phyloP scores from a whole-genome alignment of 108 stramenopile species.

The Fistulifera solaris region DNA sequence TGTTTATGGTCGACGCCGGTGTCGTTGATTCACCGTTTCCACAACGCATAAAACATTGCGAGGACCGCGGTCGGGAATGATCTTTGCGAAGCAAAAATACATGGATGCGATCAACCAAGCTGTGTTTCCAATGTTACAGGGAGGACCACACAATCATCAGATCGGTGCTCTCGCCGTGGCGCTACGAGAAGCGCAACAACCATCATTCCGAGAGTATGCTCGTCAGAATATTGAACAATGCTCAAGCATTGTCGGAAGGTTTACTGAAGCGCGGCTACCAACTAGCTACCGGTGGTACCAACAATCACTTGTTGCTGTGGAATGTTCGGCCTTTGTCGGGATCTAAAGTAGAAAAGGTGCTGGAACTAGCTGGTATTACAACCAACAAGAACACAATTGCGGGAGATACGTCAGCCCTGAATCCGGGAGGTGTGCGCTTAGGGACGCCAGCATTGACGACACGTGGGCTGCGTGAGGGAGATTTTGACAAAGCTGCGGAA shows the following conservation, averaged over 20 bases:
- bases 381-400: slow-evolving; percentile 98
- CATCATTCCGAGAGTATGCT: slow-evolving; percentile 85
- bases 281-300: slow-evolving; percentile 98
- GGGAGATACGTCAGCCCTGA: slow-evolving; percentile 94
- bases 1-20: slow-evolving; percentile 93
- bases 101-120: slow-evolving; percentile 91
- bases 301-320: slow-evolving; percentile 99
- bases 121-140: slow-evolving; percentile 99
- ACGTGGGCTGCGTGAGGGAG: slow-evolving; percentile 72
- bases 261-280: slow-evolving; percentile 77
- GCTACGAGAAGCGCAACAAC: slow-evolving; percentile 87
- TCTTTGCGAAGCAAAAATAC: slow-evolving; percentile 88
- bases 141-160: slow-evolving; percentile 98
- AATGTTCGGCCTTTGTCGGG: slow-evolving; percentile 95
- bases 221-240: slow-evolving; percentile 81
- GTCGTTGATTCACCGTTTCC: slow-evolving; percentile 88
- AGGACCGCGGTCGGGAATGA: slow-evolving; percentile 99
- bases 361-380: slow-evolving; percentile 91
- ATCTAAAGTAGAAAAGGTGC: slow-evolving; percentile 93
- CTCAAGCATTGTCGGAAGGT: slow-evolving; percentile 76
- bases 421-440: slow-evolving; percentile 97
- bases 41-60: slow-evolving; percentile 99
- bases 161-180: slow-evolving; percentile 97
- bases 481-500: slow-evolving; percentile 94
- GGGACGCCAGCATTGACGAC: slow-evolving; percentile 92